phyloP scores from a whole-genome alignment of 768 basidiomycete genomes.

The Tulasnella calospora region DNA sequence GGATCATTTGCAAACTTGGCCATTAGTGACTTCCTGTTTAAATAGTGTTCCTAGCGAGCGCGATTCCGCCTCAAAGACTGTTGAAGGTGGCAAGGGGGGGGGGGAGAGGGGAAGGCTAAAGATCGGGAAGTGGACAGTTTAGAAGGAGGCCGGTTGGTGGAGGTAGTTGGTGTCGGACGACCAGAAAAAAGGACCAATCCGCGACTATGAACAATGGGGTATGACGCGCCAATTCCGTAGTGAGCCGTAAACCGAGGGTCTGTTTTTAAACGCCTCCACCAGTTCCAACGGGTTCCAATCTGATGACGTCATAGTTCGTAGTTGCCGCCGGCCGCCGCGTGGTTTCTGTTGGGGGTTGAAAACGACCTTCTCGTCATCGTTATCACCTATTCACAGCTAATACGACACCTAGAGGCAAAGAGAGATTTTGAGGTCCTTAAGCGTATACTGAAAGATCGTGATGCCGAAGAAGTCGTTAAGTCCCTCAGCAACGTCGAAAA shows the following conservation, averaged over 20 bases:
- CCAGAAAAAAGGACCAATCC: background rate
- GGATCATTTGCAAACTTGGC: background rate
- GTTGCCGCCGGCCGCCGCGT: background rate
- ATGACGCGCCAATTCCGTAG: background rate
- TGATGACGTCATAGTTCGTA: background rate
- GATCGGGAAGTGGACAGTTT: background rate
- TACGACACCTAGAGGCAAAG: too few relatives aligned
- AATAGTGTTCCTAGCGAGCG: background rate
- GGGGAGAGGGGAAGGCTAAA: background rate
- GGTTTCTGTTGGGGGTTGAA: too few relatives aligned
- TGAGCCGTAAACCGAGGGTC: background rate
- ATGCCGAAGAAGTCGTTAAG: too few relatives aligned
- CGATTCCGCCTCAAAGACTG: background rate
- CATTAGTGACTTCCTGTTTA: background rate
- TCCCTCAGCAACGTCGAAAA: too few relatives aligned
- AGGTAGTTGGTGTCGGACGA: background rate
- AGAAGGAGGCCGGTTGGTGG: background rate
- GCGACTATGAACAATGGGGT: background rate
- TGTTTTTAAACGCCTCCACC: background rate
- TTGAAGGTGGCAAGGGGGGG: background rate
- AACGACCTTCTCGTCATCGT: too few relatives aligned
- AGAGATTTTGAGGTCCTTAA: too few relatives aligned
- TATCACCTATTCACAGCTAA: too few relatives aligned
- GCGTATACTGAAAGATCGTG: too few relatives aligned
- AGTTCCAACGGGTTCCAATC: background rate